These are phyloP conservation scores for Xylaria sp. DNA, from an alignment of 495 filamentous ascomycete genomes.

Conservation along the genomic window DNA sequence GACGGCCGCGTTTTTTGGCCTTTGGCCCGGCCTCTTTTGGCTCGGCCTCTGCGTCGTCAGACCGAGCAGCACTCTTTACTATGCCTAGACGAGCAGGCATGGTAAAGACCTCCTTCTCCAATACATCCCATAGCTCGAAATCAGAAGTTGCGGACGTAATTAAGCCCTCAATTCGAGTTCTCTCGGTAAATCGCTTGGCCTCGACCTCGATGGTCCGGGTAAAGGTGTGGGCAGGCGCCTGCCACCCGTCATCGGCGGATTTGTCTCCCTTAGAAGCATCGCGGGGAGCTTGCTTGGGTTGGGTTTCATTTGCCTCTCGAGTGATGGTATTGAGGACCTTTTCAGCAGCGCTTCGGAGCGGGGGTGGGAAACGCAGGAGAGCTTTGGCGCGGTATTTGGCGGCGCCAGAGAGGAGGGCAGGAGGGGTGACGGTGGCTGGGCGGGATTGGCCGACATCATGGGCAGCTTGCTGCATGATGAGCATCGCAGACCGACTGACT, in stretches of 20 bases:
- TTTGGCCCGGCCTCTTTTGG: slow-evolving; percentile 30
- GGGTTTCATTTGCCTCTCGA: not conserved
- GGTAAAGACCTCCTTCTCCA: slow-evolving; percentile 73
- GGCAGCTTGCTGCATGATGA: slow-evolving; percentile 47
- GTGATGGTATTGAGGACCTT: slow-evolving; percentile 44
- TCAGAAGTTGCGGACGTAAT: slow-evolving; percentile 65
- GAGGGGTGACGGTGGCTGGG: slow-evolving; percentile 24
- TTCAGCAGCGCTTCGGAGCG: slow-evolving; percentile 48
- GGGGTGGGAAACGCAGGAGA: slow-evolving; percentile 49
- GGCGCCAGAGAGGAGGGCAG: slow-evolving; percentile 19
- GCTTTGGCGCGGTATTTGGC: slow-evolving; percentile 43
- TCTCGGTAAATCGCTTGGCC: slow-evolving; percentile 46
- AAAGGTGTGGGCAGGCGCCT: slow-evolving; percentile 29
- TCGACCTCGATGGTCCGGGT: slow-evolving; percentile 44
- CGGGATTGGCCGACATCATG: slow-evolving; percentile 29
- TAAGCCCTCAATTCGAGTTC: slow-evolving; percentile 53
- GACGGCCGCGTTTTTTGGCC: not conserved
- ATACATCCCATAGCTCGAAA: slow-evolving; percentile 71
- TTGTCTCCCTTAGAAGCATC: slow-evolving; percentile 34
- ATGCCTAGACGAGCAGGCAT: slow-evolving; percentile 57
- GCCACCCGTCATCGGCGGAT: slow-evolving; percentile 39
- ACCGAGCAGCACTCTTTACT: not conserved
- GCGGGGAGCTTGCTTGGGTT: not conserved
- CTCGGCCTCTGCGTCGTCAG: slow-evolving; percentile 10
- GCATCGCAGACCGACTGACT: slow-evolving; percentile 32